phyloP scores from a whole-genome alignment of 371 early-diverging fungal species.

The Vavraia culicis region DNA sequence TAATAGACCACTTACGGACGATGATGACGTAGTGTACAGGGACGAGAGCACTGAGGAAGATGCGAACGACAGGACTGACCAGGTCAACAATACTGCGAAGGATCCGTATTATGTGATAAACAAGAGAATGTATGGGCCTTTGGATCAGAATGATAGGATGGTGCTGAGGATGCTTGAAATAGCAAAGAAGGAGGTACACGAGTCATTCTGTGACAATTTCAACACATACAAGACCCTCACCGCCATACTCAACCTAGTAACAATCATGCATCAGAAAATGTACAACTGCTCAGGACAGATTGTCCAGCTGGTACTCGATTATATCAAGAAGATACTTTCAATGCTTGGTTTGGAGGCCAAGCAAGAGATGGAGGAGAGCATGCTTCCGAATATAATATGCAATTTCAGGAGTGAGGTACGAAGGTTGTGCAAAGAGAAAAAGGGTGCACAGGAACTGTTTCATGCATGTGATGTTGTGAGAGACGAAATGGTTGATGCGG shows the following conservation, averaged over 20 bases:
- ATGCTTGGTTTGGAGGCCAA: conserved; percentile 24
- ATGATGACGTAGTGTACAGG: too few species aligned
- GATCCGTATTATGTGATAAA: too few species aligned
- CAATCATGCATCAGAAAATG: conserved; percentile 48
- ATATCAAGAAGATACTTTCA: conserved; percentile 21
- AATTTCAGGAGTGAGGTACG: conserved; percentile 29
- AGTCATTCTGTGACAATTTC: conserved; percentile 70
- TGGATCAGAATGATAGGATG: conserved; percentile 1
- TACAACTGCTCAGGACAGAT: neutral
- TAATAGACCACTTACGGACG: too few species aligned
- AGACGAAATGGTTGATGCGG: conserved; percentile 19
- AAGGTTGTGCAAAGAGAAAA: conserved; percentile 8
- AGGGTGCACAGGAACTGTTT: conserved; percentile 8
- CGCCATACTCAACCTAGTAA: conserved; percentile 56
- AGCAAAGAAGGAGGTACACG: conserved; percentile 47
- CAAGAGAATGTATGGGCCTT: too few species aligned
- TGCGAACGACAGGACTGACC: too few species aligned
- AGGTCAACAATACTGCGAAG: too few species aligned
- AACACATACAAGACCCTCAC: conserved; percentile 63
- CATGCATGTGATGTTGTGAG: conserved; percentile 30
- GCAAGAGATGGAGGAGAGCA: neutral
- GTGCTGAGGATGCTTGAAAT: conserved; percentile 3
- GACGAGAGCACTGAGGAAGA: too few species aligned
- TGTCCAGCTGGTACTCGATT: conserved; percentile 11
- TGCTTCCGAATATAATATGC: conserved; percentile 19